Evolutionary conservation across 2,329 filamentous ascomycete genomes (phyloP).

Genomic region (Colletotrichum sp.): DNA sequence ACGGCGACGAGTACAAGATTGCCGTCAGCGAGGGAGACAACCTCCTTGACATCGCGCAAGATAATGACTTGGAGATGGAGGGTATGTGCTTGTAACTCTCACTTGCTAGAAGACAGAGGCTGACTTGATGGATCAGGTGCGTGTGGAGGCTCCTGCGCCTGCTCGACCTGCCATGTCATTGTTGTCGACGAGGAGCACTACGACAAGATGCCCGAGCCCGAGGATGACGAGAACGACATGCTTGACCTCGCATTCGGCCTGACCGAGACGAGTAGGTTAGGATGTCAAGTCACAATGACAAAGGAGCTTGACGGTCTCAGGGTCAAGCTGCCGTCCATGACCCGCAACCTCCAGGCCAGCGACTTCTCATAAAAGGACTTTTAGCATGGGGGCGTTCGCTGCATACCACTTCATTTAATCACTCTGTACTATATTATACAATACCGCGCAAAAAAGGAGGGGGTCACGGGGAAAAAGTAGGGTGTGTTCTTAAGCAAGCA

Average conservation of each 20-base stretch:
- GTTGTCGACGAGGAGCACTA: slow-evolving; percentile 76
- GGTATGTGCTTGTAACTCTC: slow-evolving; percentile 47
- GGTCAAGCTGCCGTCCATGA: slow-evolving; percentile 90
- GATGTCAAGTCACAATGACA: slow-evolving; percentile 91
- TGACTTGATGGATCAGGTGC: slow-evolving; percentile 60
- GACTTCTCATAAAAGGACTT: slow-evolving; percentile 68
- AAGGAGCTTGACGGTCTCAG: slow-evolving; percentile 87
- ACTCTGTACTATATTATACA: slow-evolving; percentile 20
- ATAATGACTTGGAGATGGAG: slow-evolving; percentile 97
- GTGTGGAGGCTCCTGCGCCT: slow-evolving; percentile 92
- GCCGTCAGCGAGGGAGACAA: slow-evolving; percentile 89
- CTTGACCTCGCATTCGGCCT: slow-evolving; percentile 88
- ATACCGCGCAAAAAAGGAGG: neutral
- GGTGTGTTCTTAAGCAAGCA: slow-evolving; percentile 4
- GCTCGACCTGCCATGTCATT: slow-evolving; percentile 92
- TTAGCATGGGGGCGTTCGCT: slow-evolving; percentile 2
- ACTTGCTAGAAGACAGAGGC: rapidly evolving
- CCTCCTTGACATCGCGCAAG: slow-evolving; percentile 92
- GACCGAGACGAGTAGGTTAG: slow-evolving; percentile 82
- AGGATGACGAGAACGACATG: slow-evolving; percentile 89
- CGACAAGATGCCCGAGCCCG: slow-evolving; percentile 78
- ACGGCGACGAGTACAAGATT: slow-evolving; percentile 76
- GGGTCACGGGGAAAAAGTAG: neutral
- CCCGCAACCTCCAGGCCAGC: slow-evolving; percentile 91
- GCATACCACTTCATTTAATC: slow-evolving; percentile 8